Base-by-base conservation (phyloP, 1,139 yeast species). In the Taphrina wiesneri region DNA sequence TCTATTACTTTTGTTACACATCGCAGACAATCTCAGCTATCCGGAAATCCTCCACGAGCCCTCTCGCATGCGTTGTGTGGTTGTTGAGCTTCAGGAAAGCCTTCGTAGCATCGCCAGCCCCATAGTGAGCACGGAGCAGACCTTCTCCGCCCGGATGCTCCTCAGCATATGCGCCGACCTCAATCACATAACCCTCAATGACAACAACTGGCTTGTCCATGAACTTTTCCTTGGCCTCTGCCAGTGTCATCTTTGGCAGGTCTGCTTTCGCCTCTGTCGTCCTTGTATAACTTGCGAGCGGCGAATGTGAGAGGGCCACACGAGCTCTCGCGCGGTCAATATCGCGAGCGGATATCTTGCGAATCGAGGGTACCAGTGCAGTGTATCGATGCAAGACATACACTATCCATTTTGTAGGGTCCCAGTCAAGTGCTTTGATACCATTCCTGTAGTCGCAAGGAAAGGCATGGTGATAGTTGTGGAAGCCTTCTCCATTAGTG, bases 401-500 rank as follows among this genome's bases (percentile, higher is more conserved):
- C 73, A 84, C 79, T 47, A 78, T 60, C 69, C 87, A 75, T 83
- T 93, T 93, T 71, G 98, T 93, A 72, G 99, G 99, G 77, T 93
- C 99, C 78, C 88, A 93, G 83, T 95, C 99, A 82, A 89, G 92
- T 98, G 99, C 93, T 78, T 86, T 89, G 77, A 93, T 84, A 59
- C 99, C 99, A 76, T 93, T 93, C 82, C 99, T 86, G 85, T 93
- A 93, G 81, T 93, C 99, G 56, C 96, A 86, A 72, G 99, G 99
- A 85, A 92, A 93, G 82, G 95, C 98, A 80, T 93, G 99, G 80
- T 93, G 99, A 86, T 93, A 93, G 81, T 93, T 93, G 80, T 93
- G 99, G 84, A 93, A 92, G 69, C 99, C 99, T 81, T 93, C 99
- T 76, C 99, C 99, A 73, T 93, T 88, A n/a, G 99, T 93, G 69